Evolutionary conservation across 140 eudicot species (phyloP).

Genomic region (Cichorium intybus): DNA sequence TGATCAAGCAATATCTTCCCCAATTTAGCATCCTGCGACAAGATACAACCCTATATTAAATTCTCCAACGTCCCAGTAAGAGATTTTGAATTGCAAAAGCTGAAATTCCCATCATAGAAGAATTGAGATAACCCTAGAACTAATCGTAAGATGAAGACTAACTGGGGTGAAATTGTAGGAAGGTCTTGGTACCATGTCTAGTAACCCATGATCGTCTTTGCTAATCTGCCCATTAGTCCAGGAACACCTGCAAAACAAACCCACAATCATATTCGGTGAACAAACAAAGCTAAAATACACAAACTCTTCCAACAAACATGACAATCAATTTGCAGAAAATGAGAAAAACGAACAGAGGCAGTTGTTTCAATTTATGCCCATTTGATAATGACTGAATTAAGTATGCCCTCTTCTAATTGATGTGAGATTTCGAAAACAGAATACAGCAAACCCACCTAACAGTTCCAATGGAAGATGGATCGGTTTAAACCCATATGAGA

Average conservation of each 20-base stretch:
- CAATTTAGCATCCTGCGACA: conserved; percentile 29
- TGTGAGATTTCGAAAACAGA: background rate
- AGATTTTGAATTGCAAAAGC: background rate
- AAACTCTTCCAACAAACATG: no score
- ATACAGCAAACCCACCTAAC: background rate
- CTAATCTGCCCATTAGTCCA: conserved; percentile 26
- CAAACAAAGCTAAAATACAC: background rate
- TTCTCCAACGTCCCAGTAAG: background rate
- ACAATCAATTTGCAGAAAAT: background rate
- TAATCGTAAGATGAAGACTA: conserved; percentile 11
- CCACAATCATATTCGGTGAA: background rate
- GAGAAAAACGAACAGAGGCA: no score
- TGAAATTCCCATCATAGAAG: no score
- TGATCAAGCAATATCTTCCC: conserved; percentile 35
- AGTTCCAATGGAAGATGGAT: no score
- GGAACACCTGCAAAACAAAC: conserved; percentile 17
- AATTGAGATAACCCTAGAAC: background rate
- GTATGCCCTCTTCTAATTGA: background rate
- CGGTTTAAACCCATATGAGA: background rate
- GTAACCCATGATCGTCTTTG: conserved; percentile 15
- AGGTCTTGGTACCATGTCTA: conserved; percentile 25
- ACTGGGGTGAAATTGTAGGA: conserved; percentile 23
- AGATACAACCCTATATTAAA: background rate
- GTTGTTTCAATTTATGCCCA: background rate
- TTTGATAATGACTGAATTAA: background rate